phyloP scores from a whole-genome alignment of 129 eudicot genomes.

The Pulicaria dysenterica region DNA sequence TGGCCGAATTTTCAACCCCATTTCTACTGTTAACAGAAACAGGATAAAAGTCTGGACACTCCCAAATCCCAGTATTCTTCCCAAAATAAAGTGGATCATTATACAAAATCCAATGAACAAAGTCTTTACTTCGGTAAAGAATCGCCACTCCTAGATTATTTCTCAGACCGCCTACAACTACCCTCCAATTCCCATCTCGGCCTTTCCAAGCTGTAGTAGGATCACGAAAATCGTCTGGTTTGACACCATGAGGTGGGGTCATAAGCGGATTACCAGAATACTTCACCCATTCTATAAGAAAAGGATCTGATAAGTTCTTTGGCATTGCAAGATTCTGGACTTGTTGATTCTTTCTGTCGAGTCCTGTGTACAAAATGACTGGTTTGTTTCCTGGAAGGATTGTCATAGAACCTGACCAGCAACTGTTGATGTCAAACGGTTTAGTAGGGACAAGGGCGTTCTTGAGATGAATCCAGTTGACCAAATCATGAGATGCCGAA shows the following conservation, averaged over 20 bases:
- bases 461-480: constrained; percentile 44
- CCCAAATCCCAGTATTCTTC: constrained; percentile 36
- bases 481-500: constrained; percentile 35
- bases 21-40: constrained; percentile 30
- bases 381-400: constrained; percentile 43
- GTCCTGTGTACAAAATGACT: constrained; percentile 43
- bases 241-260: constrained; percentile 33
- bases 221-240: constrained; percentile 33
- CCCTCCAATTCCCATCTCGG: constrained; percentile 43
- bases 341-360: constrained; percentile 26
- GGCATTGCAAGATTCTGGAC: constrained; percentile 48
- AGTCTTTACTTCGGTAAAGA: constrained; percentile 38
- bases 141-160: constrained; percentile 29
- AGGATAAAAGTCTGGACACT: constrained; percentile 42
- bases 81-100: constrained; percentile 34
- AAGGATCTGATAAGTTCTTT: constrained; percentile 42
- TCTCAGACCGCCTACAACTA: constrained; percentile 33
- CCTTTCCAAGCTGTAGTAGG: constrained; percentile 44
- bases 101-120: constrained; percentile 38
- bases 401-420: constrained; percentile 43
- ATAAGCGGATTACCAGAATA: constrained; percentile 42
- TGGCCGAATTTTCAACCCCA: constrained; percentile 36
- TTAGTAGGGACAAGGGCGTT: constrained; percentile 31
- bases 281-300: constrained; percentile 43
- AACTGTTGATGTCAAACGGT: constrained; percentile 35